phyloP scores from a whole-genome alignment of 2,329 filamentous ascomycete genomes.

The Scedosporium apiospermum region DNA sequence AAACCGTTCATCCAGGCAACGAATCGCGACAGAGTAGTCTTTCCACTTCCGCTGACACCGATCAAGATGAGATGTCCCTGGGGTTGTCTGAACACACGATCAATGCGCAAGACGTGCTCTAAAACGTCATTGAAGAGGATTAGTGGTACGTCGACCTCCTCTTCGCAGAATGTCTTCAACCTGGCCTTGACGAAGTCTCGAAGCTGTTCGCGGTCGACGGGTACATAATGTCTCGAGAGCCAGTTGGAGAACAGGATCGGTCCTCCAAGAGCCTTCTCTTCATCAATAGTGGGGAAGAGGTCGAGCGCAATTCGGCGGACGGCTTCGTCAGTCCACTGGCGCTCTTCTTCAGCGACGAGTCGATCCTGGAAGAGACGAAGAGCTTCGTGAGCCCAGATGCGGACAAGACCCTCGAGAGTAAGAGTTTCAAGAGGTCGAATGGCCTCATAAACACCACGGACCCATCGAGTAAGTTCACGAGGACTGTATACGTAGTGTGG shows the following conservation, averaged over 20 bases:
- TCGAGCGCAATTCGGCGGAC: constrained; percentile 81
- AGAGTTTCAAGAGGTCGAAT: constrained; percentile 86
- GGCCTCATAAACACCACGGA: constrained; percentile 93
- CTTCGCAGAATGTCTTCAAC: constrained; percentile 96
- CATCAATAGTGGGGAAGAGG: constrained; percentile 91
- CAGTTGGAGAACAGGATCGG: constrained; percentile 99
- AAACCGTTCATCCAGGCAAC: constrained; percentile 99
- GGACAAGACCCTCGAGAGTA: constrained; percentile 80
- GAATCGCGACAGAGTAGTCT: constrained; percentile 95
- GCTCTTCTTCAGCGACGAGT: constrained; percentile 87
- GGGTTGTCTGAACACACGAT: constrained; percentile 95
- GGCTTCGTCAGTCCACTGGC: constrained; percentile 87
- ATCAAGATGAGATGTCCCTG: constrained; percentile 98
- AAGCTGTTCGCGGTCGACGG: constrained; percentile 88
- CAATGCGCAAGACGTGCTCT: constrained; percentile 95
- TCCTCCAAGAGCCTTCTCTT: constrained; percentile 76
- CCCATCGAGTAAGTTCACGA: constrained; percentile 96
- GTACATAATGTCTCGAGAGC: constrained; percentile 97
- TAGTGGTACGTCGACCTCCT: constrained; percentile 96
- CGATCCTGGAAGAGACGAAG: constrained; percentile 94
- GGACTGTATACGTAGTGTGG: constrained; percentile 99
- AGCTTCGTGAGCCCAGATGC: constrained; percentile 98
- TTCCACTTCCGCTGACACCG: constrained; percentile 95
- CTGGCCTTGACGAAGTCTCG: constrained; percentile 96
- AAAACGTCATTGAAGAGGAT: constrained; percentile 99